A percentile compares a stretch with the other conserved stretches of the same genome.
These are phyloP conservation scores for Aspergillus sp. DNA, from an alignment of 2,329 filamentous ascomycete species.

Conservation along the genomic window DNA sequence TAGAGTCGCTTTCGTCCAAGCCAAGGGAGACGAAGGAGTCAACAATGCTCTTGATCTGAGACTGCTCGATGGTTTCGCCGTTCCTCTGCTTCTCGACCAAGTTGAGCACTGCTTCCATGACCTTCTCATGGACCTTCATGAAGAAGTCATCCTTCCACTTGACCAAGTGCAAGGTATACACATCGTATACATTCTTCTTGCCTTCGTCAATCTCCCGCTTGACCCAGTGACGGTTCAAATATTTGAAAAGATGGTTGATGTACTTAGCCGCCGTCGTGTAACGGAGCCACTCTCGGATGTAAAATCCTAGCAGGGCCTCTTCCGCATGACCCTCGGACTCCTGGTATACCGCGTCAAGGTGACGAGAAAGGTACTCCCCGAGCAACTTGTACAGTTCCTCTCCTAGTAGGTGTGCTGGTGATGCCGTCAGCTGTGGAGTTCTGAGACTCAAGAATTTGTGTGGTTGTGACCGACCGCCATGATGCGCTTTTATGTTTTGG, in stretches of 20 bases:
- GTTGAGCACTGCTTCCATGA: conserved; percentile 93
- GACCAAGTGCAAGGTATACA: conserved; percentile 94
- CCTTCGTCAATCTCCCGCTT: conserved; percentile 98
- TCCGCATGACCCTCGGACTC: conserved; percentile 80
- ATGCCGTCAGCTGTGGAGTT: conserved; percentile 17
- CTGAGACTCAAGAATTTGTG: not conserved
- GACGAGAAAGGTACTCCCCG: conserved; percentile 76
- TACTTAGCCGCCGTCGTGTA: conserved; percentile 97
- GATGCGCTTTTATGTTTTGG: conserved; percentile 58
- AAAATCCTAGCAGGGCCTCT: conserved; percentile 86
- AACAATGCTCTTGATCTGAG: conserved; percentile 94
- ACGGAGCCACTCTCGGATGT: conserved; percentile 94
- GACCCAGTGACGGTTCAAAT: conserved; percentile 97
- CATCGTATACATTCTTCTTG: conserved; percentile 97
- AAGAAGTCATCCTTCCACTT: conserved; percentile 95
- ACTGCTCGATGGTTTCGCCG: conserved; percentile 95
- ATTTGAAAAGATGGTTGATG: conserved; percentile 94
- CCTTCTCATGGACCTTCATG: conserved; percentile 75
- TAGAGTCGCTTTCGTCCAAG: conserved; percentile 86
- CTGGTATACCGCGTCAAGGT: conserved; percentile 70
- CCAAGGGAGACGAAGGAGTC: conserved; percentile 95
- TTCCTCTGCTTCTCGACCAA: conserved; percentile 96
- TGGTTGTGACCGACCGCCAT: conserved; percentile 62
- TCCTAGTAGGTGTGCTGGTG: conserved; percentile 83
- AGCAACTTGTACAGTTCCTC: conserved; percentile 95